Percentiles rank a stretch among this genome's conserved stretches.
phyloP scores from a whole-genome alignment of 768 basidiomycete species.

The Xerocomellus chrysenteron region DNA sequence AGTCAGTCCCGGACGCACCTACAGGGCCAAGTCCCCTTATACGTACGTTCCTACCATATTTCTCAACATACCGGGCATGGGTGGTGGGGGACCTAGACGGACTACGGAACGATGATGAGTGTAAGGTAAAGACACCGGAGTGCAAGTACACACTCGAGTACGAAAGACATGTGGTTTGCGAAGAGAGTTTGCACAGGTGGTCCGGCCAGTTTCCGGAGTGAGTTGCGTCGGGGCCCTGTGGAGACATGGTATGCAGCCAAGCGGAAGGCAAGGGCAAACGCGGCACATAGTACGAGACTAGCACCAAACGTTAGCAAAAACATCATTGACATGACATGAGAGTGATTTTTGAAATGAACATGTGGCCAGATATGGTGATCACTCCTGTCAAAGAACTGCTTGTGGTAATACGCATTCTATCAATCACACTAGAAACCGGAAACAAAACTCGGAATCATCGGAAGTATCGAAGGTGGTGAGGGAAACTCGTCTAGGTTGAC shows the following conservation, averaged over 20 bases:
- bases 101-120: conserved; percentile 32
- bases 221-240: conserved; percentile 34
- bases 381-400: not conserved
- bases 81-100: conserved; percentile 51
- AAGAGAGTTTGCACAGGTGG: conserved; percentile 53
- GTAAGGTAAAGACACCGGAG: not conserved
- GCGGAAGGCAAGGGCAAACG: conserved; percentile 9
- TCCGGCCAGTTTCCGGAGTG: conserved; percentile 58
- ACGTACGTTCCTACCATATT: conserved; percentile 69
- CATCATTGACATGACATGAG: not conserved
- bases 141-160: conserved; percentile 53
- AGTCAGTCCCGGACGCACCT: conserved; percentile 30
- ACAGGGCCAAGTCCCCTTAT: conserved; percentile 70
- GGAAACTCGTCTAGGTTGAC: conserved; percentile 49
- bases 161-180: conserved; percentile 49
- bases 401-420: not conserved
- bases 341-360: not conserved
- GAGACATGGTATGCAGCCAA: conserved; percentile 29
- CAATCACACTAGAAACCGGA: conserved; percentile 21
- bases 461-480: conserved; percentile 38
- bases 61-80: conserved; percentile 52
- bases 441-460: conserved; percentile 31
- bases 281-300: conserved; percentile 9
- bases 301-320: not conserved
- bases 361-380: not conserved